Conservation (phyloP, 2,329 filamentous ascomycete genomes). For the Trichoderma atrobrunneum region DNA sequence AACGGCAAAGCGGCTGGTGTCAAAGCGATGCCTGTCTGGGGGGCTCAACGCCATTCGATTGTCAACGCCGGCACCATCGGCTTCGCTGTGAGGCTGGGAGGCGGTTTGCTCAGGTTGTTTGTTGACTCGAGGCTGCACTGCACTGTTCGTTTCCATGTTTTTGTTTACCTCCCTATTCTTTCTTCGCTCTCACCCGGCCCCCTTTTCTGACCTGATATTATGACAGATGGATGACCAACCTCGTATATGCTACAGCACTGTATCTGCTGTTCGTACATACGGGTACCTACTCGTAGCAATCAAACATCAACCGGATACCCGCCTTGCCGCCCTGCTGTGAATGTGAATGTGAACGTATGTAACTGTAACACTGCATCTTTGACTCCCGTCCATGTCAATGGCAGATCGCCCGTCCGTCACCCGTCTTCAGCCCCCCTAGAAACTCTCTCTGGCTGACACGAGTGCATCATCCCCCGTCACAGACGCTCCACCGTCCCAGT, state of each 20-base stretch:
- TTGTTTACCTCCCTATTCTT: not conserved
- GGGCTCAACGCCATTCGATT: not conserved
- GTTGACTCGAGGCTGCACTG: not conserved
- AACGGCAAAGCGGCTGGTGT: not conserved
- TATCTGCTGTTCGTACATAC: not conserved
- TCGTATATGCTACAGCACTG: not conserved
- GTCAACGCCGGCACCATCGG: not conserved
- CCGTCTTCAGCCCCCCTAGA: not conserved
- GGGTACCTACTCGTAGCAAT: not conserved
- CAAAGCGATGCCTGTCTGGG: not conserved
- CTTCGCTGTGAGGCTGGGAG: not conserved
- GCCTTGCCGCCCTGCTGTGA: not conserved
- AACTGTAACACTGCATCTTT: not conserved
- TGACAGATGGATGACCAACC: not conserved
- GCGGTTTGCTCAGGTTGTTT: not conserved
- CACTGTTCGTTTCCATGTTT: not conserved
- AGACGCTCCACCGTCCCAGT: not conserved
- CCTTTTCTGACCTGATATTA: not conserved
- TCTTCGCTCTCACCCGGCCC: not conserved
- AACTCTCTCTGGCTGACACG: not conserved
- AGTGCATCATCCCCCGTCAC: constrained; percentile 7
- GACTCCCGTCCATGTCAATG: not conserved
- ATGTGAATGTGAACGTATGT: not conserved
- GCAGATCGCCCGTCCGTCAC: not conserved
- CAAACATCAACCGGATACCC: not conserved